Evolutionary conservation across 495 filamentous ascomycete genomes (phyloP), one percentile per base, ranked within the genome.

Genomic region (Trichoderma asperelloides): DNA sequence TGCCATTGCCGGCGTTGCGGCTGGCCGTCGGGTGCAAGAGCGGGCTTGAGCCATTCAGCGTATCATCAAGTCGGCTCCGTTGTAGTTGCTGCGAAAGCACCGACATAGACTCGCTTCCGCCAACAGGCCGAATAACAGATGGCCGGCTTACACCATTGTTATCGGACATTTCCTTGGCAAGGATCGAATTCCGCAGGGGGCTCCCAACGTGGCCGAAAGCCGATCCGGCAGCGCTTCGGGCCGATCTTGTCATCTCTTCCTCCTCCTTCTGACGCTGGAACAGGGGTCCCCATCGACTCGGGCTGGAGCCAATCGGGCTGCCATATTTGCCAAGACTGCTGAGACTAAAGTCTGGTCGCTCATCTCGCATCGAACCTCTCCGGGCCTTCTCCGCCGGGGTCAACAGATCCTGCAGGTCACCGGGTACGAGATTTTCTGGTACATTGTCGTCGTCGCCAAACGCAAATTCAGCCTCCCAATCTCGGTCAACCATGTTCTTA

Each of bases 151-250:
- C 66, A 41, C n/a, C 39, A 21, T 66, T 39, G 37, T 60, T 25
- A 45, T 86, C 80, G 43, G 87, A 80, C 62, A 87, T 85, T 23
- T 89, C 78, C 49, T 87, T 86, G 21, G 91, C 63, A 78, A 87
- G 70, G 81, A 84, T 73, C 12, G 94, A 95, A 75, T 97, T 96
- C 57, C 95, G 91, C 11, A 98, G 84, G 28, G 95, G 95, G 47
- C 96, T 98, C 27, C 96, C 95, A 64, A 98, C 89, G 70, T 96
- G 92, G 40, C 91, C 89, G 72, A 96, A 89, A 1, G 85, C 87
- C 9, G 81, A 80, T 66, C 33, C 76, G 67, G 39, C 68, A 64
- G 15, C 71, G 68, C 11, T 67, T 69, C 13, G 65, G 64, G 39
- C 70, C 69, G 49, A 63, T 63, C 47, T 60, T 8, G 51, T 67